Percentiles rank a stretch among this genome's conserved stretches.
These are phyloP conservation scores for Exophiala sp. DNA, from an alignment of 2,329 filamentous ascomycete genomes.

Conservation along the genomic window DNA sequence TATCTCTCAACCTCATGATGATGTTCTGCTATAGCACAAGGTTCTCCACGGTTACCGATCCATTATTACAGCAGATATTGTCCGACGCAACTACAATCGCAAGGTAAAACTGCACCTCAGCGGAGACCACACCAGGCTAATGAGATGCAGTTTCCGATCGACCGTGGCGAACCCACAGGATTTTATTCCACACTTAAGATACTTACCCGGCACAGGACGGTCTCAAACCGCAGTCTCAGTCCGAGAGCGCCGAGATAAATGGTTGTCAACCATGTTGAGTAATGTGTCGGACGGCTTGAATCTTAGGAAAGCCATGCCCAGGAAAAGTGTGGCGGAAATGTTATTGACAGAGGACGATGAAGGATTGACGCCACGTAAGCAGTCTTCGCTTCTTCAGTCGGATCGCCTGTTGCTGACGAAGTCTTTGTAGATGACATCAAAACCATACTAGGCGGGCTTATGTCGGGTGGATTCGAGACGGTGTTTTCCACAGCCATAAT, in stretches of 20 bases:
- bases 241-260: neutral
- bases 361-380: neutral
- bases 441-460: neutral
- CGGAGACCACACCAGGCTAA: neutral
- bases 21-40: conserved; percentile 1
- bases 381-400: neutral
- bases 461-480: neutral
- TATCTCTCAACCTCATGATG: conserved; percentile 1
- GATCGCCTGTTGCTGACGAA: neutral
- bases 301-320: too few relatives aligned
- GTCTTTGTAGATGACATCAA: neutral
- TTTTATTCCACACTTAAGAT: neutral
- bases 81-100: neutral
- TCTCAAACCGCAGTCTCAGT: neutral
- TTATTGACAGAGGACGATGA: too few relatives aligned
- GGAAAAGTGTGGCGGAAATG: too few relatives aligned
- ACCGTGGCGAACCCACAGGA: neutral
- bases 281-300: too few relatives aligned
- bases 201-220: neutral
- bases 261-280: too few relatives aligned
- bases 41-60: neutral
- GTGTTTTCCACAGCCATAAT: neutral
- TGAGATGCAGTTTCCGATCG: neutral
- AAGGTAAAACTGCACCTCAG: neutral
- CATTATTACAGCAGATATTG: neutral